Base-by-base conservation (phyloP, 1,284 basidiomycete species). In the Rhodotorula sp. region DNA sequence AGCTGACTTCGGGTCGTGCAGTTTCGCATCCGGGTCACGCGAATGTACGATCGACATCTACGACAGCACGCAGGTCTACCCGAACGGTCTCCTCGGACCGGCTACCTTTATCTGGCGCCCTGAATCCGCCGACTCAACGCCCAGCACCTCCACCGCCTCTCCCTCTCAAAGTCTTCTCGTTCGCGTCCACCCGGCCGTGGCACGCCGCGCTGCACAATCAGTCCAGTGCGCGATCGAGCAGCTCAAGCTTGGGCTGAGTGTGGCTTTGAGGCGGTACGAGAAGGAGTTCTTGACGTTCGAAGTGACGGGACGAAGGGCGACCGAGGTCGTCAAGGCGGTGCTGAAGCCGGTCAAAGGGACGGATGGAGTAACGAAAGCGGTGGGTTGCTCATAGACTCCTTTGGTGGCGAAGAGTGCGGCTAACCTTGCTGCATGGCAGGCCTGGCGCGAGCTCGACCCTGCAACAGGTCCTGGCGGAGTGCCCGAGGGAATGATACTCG, bases 291-390 rank as follows among this genome's bases (percentile, higher is more conserved):
- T 90, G 68, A 84, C 88, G 4, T 93, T 94, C 75, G 92, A 96
- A 78, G 85, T 95, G 27, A 89, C 90, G 82, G 93, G 93, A 4
- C 90, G 90, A 1, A 89, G 88, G 77, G 84, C 90, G 0, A 91
- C 86, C 67, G 89, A 90, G 76, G 85, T 94, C 13, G 80, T 95
- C 60, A 86, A 85, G 74, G 89, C 91, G 27, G 88, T 88, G 2
- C 77, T 94, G 58, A 85, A 82, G 34, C 85, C 88, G 13, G 83
- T 85, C 17, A 80, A 82, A 17, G 82, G 83, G 19, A 63, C 52
- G 3, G 47, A 48, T 5, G 44, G 46, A n/a, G 56, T 30, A 27
- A 62, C 62, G 27, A 75, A 53, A 44, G 51, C 44, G 34, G 59
- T 61, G 29, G 13, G 59, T 19, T 24, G 5, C 47, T 57, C 7